Conservation (phyloP, 495 filamentous ascomycete genomes). For the Trichodelitschia bisporula region DNA sequence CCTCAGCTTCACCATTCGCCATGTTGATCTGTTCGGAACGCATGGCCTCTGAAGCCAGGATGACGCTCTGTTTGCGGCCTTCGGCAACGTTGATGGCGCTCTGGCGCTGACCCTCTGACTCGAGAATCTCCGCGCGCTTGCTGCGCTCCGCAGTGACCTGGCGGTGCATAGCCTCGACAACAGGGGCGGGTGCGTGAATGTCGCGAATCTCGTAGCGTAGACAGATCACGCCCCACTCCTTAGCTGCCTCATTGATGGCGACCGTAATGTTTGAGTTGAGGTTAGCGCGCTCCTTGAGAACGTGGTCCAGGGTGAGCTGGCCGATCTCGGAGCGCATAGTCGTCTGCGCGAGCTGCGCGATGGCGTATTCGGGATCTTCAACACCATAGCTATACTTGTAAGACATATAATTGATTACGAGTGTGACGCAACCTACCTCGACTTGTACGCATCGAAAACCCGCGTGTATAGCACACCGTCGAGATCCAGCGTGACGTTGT, state of each 20-base stretch:
- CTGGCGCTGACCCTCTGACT: constrained; percentile 87
- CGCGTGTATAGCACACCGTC: constrained; percentile 89
- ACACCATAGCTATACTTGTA: constrained; percentile 98
- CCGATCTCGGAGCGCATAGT: constrained; percentile 98
- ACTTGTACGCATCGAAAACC: constrained; percentile 94
- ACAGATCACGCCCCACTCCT: constrained; percentile 89
- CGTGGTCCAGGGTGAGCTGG: constrained; percentile 86
- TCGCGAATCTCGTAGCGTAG: constrained; percentile 94
- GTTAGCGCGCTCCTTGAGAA: constrained; percentile 82
- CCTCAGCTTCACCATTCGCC: constrained; percentile 77
- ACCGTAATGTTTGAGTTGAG: constrained; percentile 94
- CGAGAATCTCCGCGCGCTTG: constrained; percentile 91
- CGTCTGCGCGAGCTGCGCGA: constrained; percentile 90
- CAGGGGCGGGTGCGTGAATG: constrained; percentile 82
- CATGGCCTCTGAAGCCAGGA: constrained; percentile 84
- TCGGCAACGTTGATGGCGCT: constrained; percentile 96
- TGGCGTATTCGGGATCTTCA: constrained; percentile 96
- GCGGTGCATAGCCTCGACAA: constrained; percentile 92
- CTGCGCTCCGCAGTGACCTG: constrained; percentile 91
- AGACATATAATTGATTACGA: too few species aligned
- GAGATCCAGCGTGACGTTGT: constrained; percentile 91
- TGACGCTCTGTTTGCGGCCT: constrained; percentile 84
- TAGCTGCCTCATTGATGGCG: constrained; percentile 92
- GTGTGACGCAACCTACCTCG: constrained; percentile 42
- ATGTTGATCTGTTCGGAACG: constrained; percentile 76